Evolutionary conservation across 192 early-diverging fungal species (phyloP).

Genomic region (Backusella westeae): DNA sequence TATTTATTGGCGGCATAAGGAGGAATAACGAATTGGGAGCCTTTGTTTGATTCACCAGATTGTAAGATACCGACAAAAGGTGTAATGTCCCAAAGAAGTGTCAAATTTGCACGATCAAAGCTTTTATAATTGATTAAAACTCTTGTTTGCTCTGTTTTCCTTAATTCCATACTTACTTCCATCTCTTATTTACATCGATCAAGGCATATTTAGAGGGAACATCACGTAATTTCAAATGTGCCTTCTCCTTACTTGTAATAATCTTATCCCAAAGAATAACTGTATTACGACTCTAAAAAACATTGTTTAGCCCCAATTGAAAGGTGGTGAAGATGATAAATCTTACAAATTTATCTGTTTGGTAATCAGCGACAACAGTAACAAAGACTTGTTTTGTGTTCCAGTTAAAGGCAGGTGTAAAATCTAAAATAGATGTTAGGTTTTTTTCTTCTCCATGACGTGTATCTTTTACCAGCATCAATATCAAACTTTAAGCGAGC

Average conservation of each 20-base stretch:
- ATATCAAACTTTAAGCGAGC: slow-evolving; percentile 63
- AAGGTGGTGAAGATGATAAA: too few relatives aligned
- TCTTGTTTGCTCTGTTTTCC: neutral
- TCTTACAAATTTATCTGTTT: slow-evolving; percentile 63
- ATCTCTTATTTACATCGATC: slow-evolving; percentile 65
- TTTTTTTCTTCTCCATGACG: neutral
- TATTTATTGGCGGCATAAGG: neutral
- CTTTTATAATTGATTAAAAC: slow-evolving; percentile 12
- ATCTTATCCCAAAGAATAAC: slow-evolving; percentile 84
- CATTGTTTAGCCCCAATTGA: neutral
- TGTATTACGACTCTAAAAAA: slow-evolving; percentile 60
- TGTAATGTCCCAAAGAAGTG: slow-evolving; percentile 80
- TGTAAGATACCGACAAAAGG: slow-evolving; percentile 75
- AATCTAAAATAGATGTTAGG: slow-evolving; percentile 51
- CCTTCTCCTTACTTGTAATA: slow-evolving; percentile 65
- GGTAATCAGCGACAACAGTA: slow-evolving; percentile 74
- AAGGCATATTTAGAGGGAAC: slow-evolving; percentile 67
- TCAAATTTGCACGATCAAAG: slow-evolving; percentile 64
- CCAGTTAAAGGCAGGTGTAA: slow-evolving; percentile 80
- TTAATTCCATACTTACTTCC: slow-evolving; percentile 50
- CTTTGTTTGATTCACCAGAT: slow-evolving; percentile 28
- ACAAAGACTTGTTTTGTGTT: slow-evolving; percentile 91
- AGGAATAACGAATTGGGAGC: neutral
- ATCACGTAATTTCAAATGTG: slow-evolving; percentile 53
- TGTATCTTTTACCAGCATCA: slow-evolving; percentile 58